Conservation (phyloP, 2,329 filamentous ascomycete genomes). For the Cladosporium sp. region DNA sequence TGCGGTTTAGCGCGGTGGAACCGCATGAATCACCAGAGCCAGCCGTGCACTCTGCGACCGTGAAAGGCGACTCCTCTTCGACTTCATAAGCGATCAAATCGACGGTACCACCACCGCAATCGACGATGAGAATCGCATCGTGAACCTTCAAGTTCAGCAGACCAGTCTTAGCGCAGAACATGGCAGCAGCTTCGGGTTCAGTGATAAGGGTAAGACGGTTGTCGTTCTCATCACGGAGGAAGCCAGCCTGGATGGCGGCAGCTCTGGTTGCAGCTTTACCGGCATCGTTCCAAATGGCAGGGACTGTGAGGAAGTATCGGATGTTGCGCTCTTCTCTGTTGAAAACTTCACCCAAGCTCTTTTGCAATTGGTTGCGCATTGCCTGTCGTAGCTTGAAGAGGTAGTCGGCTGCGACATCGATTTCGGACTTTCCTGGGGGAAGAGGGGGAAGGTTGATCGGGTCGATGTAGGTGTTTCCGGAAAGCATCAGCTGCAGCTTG, state of each 20-base stretch:
- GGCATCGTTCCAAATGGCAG: slow-evolving; percentile 98
- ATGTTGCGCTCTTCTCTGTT: slow-evolving; percentile 98
- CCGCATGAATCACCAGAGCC: slow-evolving; percentile 97
- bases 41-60: slow-evolving; percentile 92
- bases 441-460: slow-evolving; percentile 97
- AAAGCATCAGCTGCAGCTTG: slow-evolving; percentile 98
- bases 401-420: slow-evolving; percentile 98
- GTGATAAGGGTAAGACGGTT: slow-evolving; percentile 92
- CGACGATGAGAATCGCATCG: slow-evolving; percentile 95
- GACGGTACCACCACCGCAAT: slow-evolving; percentile 96
- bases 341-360: slow-evolving; percentile 95
- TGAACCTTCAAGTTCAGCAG: slow-evolving; percentile 96
- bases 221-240: slow-evolving; percentile 94
- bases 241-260: slow-evolving; percentile 93
- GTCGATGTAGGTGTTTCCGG: slow-evolving; percentile 97
- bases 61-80: slow-evolving; percentile 95
- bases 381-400: slow-evolving; percentile 96
- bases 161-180: slow-evolving; percentile 97
- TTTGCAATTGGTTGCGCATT: slow-evolving; percentile 91
- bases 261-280: slow-evolving; percentile 95
- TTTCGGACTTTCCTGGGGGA: slow-evolving; percentile 95
- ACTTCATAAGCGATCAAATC: slow-evolving; percentile 99
- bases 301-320: slow-evolving; percentile 95
- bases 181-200: slow-evolving; percentile 91
- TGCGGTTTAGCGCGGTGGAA: slow-evolving; percentile 95